These are phyloP conservation scores for Elaeis oleifera DNA, from an alignment of 202 grass and related monocot genomes.

Conservation along the genomic window DNA sequence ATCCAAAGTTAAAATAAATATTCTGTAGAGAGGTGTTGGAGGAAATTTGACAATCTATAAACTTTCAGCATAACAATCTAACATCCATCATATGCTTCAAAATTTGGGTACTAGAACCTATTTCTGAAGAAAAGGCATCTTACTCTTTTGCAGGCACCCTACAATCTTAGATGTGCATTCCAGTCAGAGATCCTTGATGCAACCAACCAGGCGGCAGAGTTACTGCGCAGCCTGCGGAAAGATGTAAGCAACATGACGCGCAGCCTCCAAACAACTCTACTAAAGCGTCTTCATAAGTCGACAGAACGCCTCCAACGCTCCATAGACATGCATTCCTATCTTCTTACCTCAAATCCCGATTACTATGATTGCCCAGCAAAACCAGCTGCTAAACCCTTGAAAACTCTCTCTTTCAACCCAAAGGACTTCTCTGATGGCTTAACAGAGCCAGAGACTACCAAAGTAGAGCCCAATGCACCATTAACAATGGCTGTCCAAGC, in stretches of 20 bases:
- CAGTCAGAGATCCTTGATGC: conserved; percentile 63
- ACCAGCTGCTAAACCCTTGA: conserved; percentile 30
- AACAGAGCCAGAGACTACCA: conserved; percentile 23
- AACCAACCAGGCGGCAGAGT: conserved; percentile 59
- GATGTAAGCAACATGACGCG: conserved; percentile 72
- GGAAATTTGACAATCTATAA: no score
- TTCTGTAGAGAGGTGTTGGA: no score
- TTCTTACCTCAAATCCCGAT: conserved; percentile 43
- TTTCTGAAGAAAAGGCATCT: background rate
- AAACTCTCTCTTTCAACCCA: conserved; percentile 36
- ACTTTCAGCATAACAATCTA: no score
- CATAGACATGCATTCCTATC: conserved; percentile 61
- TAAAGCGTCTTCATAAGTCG: conserved; percentile 60
- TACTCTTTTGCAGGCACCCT: conserved; percentile 50
- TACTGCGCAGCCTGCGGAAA: conserved; percentile 50
- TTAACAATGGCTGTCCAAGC: conserved; percentile 15
- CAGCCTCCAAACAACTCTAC: conserved; percentile 46
- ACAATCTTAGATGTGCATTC: conserved; percentile 66
- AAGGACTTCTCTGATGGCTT: conserved; percentile 22
- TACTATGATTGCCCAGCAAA: conserved; percentile 12
- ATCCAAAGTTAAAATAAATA: no score
- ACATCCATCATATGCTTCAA: no score
- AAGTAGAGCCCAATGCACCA: background rate
- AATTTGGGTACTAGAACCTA: no score
- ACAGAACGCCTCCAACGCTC: conserved; percentile 57